Base-by-base conservation (phyloP, 2,329 filamentous ascomycete genomes). In the Corniculantispora saksenae region DNA sequence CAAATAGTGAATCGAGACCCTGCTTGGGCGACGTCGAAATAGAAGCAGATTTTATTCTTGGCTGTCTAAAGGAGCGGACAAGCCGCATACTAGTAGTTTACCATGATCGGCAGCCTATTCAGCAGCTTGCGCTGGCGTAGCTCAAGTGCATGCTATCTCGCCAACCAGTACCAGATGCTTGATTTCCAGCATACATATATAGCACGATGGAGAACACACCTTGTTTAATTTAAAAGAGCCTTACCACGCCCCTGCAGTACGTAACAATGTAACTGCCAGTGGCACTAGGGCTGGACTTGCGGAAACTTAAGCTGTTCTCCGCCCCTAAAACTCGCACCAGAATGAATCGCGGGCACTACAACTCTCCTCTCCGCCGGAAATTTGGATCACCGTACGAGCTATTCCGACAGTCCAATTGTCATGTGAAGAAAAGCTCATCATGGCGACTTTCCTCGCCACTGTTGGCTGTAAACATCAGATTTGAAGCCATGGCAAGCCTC, bases 311-410 rank as follows among this genome's bases (percentile, higher is more conserved):
- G 29, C 53, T n/a, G 7, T 35, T 13, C 27, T 50, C 43, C 35
- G 59, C n/a, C n/a, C 48, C 59, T 23, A 47, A 55, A 32, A 32
- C 7, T 55, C 4, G 59, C 38, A 40, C 59, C 59, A 55, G 35
- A 29, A 55, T 55, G 38, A 62, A 54, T 54, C 50, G 38, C 50
- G 12, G 48, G 12, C 35, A 19, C 47, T 50, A 50, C 21, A 29
- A 25, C n/a, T 17, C 47, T 47, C 13, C 50, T 62, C 50, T 55
- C 50, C 25, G 38, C 23, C 50, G 60, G 51, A 48, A 55, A 62
- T 55, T 48, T 47, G 50, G 50, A 23, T 25, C 27, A 25, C 27
- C 50, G 50, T 62, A 21, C 25, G 17, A 62, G 38, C 29, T 32
- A 13, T 12, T 17, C 1, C 40, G 40, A 15, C 3, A 13, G 9